phyloP scores from a whole-genome alignment of 768 basidiomycete species.

The Gymnopilus dilepis region DNA sequence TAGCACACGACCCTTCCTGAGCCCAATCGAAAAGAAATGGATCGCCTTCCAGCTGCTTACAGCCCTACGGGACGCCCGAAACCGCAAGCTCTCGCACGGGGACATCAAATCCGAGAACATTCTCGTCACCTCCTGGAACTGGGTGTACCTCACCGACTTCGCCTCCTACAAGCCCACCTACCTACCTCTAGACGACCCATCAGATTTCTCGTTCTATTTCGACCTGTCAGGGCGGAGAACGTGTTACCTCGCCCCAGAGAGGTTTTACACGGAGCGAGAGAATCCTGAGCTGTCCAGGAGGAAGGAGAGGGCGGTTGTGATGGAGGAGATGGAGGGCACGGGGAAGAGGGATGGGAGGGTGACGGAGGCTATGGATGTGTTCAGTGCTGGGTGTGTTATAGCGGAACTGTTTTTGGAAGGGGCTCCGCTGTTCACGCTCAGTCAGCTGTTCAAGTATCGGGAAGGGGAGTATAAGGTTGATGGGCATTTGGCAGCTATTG shows the following conservation, averaged over 20 bases:
- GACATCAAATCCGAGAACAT: slow-evolving; percentile 99
- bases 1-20: slow-evolving; percentile 96
- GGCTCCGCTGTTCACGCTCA: slow-evolving; percentile 88
- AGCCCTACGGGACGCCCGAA: slow-evolving; percentile 81
- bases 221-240: slow-evolving; percentile 93
- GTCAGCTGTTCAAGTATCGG: slow-evolving; percentile 93
- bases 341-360: slow-evolving; percentile 78
- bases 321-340: slow-evolving; percentile 70
- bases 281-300: slow-evolving; percentile 74
- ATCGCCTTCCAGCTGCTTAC: slow-evolving; percentile 92
- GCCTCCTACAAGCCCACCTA: slow-evolving; percentile 95
- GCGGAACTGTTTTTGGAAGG: slow-evolving; percentile 97
- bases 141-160: slow-evolving; percentile 95
- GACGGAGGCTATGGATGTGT: slow-evolving; percentile 97
- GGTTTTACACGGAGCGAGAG: slow-evolving; percentile 81
- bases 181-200: slow-evolving; percentile 94
- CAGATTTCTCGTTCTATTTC: slow-evolving; percentile 98
- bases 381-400: slow-evolving; percentile 92
- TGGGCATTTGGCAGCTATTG: slow-evolving; percentile 70
- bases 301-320: slow-evolving; percentile 61
- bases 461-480: slow-evolving; percentile 85
- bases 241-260: slow-evolving; percentile 95
- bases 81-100: slow-evolving; percentile 91
- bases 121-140: slow-evolving; percentile 95
- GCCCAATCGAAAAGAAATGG: slow-evolving; percentile 95